Evolutionary conservation across 208 protist species (phyloP).

Genomic region (Leishmania aethiopica): DNA sequence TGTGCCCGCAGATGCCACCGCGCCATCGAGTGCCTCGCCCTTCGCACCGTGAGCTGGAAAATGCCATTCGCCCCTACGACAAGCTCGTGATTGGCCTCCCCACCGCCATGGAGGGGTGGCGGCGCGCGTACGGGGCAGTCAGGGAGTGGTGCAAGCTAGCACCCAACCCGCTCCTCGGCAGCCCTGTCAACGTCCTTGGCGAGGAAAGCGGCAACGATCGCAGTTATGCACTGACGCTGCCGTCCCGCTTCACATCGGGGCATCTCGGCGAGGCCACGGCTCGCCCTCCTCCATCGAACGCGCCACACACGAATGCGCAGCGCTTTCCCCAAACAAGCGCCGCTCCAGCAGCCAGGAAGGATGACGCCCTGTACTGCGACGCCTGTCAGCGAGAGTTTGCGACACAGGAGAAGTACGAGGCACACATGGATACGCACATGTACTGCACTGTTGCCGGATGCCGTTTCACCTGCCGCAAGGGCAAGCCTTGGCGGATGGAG

Average conservation of each 20-base stretch:
- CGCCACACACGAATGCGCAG: background rate
- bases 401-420: slow-evolving; percentile 49
- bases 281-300: background rate
- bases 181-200: background rate
- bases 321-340: background rate
- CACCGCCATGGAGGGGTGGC: slow-evolving; percentile 27
- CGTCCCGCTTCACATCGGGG: background rate
- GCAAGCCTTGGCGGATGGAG: slow-evolving; percentile 82
- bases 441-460: slow-evolving; percentile 86
- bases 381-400: slow-evolving; percentile 80
- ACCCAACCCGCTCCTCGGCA: slow-evolving; percentile 20
- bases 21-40: background rate
- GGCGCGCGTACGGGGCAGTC: slow-evolving; percentile 6
- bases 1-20: background rate
- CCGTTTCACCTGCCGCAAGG: slow-evolving; percentile 76
- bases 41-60: background rate
- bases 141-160: slow-evolving; percentile 17
- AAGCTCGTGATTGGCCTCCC: slow-evolving; percentile 36
- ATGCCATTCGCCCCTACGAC: slow-evolving; percentile 22
- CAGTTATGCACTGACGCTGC: too few species aligned
- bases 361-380: slow-evolving; percentile 65
- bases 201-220: background rate
- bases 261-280: background rate
- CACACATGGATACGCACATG: slow-evolving; percentile 75
- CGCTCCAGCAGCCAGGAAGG: background rate